phyloP scores from a whole-genome alignment of 352 stramenopile species.

The Phytophthora cactorum region DNA sequence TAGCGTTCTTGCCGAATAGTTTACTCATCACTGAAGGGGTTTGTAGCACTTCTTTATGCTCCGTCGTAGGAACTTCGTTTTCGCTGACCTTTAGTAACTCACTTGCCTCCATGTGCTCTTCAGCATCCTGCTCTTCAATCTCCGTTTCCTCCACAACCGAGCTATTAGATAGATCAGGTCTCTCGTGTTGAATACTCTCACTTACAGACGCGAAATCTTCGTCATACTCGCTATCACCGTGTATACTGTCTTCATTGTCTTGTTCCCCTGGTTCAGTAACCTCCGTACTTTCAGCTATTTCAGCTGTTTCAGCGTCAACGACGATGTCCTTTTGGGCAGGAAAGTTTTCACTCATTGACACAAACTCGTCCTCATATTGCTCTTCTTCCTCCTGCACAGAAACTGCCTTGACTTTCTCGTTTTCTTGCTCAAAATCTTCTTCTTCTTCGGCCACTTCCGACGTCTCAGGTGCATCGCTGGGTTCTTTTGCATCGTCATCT shows the following conservation, averaged over 20 bases:
- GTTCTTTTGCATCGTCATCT: background rate
- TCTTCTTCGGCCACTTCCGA: constrained; percentile 14
- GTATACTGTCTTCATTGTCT: constrained; percentile 2
- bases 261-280: background rate
- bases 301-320: constrained; percentile 3
- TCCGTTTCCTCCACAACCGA: constrained; percentile 3
- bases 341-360: constrained; percentile 26
- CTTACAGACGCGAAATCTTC: constrained; percentile 54
- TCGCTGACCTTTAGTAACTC: constrained; percentile 15
- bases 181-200: constrained; percentile 9
- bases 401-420: constrained; percentile 1
- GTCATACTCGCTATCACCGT: constrained; percentile 31
- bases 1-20: constrained; percentile 19
- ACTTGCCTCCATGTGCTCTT: background rate
- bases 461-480: background rate
- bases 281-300: constrained; percentile 16
- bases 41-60: background rate
- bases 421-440: constrained; percentile 7
- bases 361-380: constrained; percentile 56
- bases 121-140: constrained; percentile 11
- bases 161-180: constrained; percentile 2
- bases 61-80: background rate
- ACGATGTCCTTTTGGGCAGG: background rate
- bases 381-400: constrained; percentile 15
- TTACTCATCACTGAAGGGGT: constrained; percentile 19